Evolutionary conservation across 495 filamentous ascomycete genomes (phyloP), one percentile per base, ranked within the genome.

Genomic region (Talaromyces trachyspermus): DNA sequence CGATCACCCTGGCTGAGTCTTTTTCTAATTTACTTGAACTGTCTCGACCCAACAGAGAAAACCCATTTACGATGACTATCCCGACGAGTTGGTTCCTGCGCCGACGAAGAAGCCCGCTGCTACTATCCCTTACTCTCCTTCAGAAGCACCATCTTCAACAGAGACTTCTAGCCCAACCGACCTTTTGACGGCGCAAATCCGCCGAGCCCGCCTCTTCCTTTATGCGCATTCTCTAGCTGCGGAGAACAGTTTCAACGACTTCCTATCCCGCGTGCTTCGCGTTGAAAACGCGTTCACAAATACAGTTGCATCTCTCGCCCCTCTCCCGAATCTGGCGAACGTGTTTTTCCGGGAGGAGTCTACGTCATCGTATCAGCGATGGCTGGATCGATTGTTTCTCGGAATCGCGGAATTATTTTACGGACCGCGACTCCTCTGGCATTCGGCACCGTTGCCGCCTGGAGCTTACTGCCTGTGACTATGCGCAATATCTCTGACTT

Each of bases 311-410:
- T 85, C 82, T 0, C 80, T 98, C 8, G 89, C 89, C 27, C 92
- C 92, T 72, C 88, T 9, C 80, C 81, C 48, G 83, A 89, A 59
- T 83, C 79, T 41, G 81, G 83, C 51, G 92, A 98, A 68, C 78
- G 78, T 54, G 73, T 97, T 12, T 78, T 95, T 60, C 92, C 92
- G 20, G 88, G 89, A 4, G 64, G 79, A 29, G 75, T 96, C 50
- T 96, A 96, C 69, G 88, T 95, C 27, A 79, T 95, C 11, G 88
- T 98, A 2, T 79, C 88, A 9, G 80, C 86, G 49, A 95, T 98
- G 89, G 84, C 90, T 24, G 90, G 90, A 52, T 85, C 79, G 54
- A 96, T 98, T 59, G 69, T 95, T 23, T 76, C 85, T 36, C 78
- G 92, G 43, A 92, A 94, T 70, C 79, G 91, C 35, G 87, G 85